Base-by-base conservation (phyloP, 2,329 filamentous ascomycete species). In the Aspergillus jensenii region DNA sequence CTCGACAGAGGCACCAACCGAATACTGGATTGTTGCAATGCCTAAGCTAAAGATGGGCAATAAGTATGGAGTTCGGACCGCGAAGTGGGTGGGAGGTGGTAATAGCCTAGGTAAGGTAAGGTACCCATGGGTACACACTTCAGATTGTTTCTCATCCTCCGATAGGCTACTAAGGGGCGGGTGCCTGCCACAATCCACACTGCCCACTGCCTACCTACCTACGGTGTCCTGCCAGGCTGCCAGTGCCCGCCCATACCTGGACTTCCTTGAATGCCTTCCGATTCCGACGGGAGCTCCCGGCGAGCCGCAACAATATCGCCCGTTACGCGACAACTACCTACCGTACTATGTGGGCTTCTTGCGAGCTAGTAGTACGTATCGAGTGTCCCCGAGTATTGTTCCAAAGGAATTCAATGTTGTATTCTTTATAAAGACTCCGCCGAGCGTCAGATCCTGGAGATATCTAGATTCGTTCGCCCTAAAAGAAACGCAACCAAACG, bases 401-500 rank as follows among this genome's bases (percentile, higher is more conserved):
- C 27, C 27, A n/a, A 37, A 15, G 35, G 35, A 37, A 31, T 14
- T 31, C 5, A 27, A 21, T 48, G 9, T 46, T 12, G 40, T 47
- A 44, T 43, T 35, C 37, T 37, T 37, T 43, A 49, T 43, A 37
- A 2, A 37, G 33, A 33, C 45, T 31, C 23, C 23, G 41, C 19
- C 15, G 7, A 44, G 27, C 17, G 14, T 31, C 31, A 49, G 45
- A 25, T 31, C 45, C 23, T 46, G 25, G 43, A 46, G 12, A 27
- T 39, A 46, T 50, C 21, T 46, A 56, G 21, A 27, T 14, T 7
- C 14, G 15, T 14, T 12, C 11, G 15, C 17, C 39, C 11, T 39
- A 44, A n/a, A 51, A 37, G 19, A 40, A 31, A 43, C 46, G 33
- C 27, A 49, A 49, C 58, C 45, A 41, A 59, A 55, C 60, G 56